phyloP scores from a whole-genome alignment of 225 moss, liverwort and hornwort genomes.

The Physcomitrellopsis africana region DNA sequence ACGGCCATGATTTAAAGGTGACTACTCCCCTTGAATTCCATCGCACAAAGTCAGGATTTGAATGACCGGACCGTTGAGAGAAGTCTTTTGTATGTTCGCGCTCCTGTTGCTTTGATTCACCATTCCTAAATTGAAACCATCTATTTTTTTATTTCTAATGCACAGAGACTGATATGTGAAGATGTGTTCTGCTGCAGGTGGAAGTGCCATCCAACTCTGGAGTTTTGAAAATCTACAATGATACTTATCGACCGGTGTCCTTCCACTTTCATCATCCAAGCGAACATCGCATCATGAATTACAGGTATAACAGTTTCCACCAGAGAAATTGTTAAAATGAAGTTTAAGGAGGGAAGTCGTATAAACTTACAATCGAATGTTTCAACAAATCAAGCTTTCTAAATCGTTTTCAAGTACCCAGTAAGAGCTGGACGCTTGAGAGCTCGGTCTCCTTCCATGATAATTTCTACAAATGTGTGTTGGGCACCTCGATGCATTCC shows the following conservation, averaged over 20 bases:
- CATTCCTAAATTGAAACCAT: too few relatives aligned
- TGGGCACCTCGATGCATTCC: background rate
- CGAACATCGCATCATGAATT: constrained; percentile 68
- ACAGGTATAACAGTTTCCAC: constrained; percentile 41
- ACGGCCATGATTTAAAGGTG: constrained; percentile 48
- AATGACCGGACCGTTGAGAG: background rate
- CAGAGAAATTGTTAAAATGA: too few relatives aligned
- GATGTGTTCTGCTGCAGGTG: constrained; percentile 24
- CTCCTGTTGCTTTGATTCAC: too few relatives aligned
- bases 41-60: background rate
- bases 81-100: too few relatives aligned
- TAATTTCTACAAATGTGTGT: background rate
- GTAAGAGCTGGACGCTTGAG: background rate
- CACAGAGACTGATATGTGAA: background rate
- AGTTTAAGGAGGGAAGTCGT: background rate
- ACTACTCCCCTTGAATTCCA: constrained; percentile 3
- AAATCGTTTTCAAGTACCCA: background rate
- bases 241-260: constrained; percentile 43
- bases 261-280: constrained; percentile 79
- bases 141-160: background rate
- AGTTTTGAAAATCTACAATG: constrained; percentile 35
- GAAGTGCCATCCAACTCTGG: constrained; percentile 33
- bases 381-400: background rate
- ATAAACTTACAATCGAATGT: background rate
- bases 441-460: background rate